phyloP scores from a whole-genome alignment of 164 flowering plant genomes.

The Vitis riparia region DNA sequence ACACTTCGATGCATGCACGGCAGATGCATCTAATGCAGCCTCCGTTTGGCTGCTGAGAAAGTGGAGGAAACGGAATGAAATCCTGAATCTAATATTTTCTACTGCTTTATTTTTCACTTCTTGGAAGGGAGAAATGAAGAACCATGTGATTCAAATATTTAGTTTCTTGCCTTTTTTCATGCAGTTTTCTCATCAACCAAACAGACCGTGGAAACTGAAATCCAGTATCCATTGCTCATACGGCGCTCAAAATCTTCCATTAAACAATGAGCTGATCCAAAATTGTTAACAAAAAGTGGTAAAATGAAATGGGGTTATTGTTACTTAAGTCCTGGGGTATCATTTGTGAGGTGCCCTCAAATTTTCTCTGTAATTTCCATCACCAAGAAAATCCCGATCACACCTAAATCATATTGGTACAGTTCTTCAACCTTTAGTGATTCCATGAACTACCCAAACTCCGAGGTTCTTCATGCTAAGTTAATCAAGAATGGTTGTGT shows the following conservation, averaged over 20 bases:
- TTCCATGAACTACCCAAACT: background rate
- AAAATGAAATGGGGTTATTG: background rate
- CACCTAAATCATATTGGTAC: background rate
- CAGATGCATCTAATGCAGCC: too few relatives aligned
- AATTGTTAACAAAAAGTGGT: background rate
- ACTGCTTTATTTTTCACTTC: too few relatives aligned
- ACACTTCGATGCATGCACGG: too few relatives aligned
- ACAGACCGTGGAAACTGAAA: background rate
- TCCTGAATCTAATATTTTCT: too few relatives aligned
- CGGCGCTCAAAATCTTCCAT: background rate
- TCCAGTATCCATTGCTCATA: background rate
- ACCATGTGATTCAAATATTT: too few relatives aligned
- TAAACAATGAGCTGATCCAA: background rate
- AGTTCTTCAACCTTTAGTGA: background rate
- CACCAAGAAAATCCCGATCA: background rate
- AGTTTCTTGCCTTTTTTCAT: background rate
- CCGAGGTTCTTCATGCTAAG: slow-evolving; percentile 36
- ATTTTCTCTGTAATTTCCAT: background rate
- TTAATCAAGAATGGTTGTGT: slow-evolving; percentile 37
- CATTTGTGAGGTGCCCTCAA: background rate
- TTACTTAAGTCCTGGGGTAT: background rate
- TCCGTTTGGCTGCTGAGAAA: too few relatives aligned
- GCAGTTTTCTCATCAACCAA: background rate
- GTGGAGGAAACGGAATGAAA: too few relatives aligned
- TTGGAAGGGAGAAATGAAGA: too few relatives aligned